Conservation (phyloP, 1,284 basidiomycete species). For the Ustilago nuda region DNA sequence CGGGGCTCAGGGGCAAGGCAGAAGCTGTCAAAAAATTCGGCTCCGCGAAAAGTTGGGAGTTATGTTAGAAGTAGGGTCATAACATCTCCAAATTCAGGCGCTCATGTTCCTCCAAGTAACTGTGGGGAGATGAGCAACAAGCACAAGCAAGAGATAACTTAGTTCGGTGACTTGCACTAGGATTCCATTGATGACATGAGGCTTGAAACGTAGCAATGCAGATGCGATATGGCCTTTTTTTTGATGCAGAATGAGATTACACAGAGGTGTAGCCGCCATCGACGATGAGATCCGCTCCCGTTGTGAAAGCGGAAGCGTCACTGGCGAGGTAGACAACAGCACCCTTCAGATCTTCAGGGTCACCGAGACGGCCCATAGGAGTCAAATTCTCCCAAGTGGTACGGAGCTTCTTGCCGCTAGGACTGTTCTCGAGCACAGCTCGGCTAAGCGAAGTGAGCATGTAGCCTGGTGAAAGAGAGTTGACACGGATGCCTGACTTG, state of each 20-base stretch:
- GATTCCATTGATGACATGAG: conserved; percentile 3
- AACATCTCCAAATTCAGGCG: conserved; percentile 1
- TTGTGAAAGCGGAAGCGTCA: conserved; percentile 87
- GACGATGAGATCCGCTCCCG: conserved; percentile 83
- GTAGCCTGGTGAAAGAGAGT: conserved; percentile 71
- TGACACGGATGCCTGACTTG: conserved; percentile 83
- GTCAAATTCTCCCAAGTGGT: conserved; percentile 88
- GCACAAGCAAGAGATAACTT: too few species aligned
- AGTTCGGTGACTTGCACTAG: neutral
- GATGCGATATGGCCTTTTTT: neutral
- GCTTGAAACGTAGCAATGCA: neutral
- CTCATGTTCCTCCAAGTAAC: too few species aligned
- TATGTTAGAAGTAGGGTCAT: neutral
- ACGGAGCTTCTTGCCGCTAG: conserved; percentile 71
- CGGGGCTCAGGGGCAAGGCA: conserved; percentile 1
- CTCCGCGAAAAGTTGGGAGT: conserved; percentile 15
- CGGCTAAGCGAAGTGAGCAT: conserved; percentile 81
- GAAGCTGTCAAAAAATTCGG: conserved; percentile 18
- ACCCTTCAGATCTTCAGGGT: conserved; percentile 72
- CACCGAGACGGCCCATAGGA: conserved; percentile 77
- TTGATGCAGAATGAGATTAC: conserved; percentile 8
- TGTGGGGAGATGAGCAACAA: too few species aligned
- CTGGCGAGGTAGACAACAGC: conserved; percentile 86
- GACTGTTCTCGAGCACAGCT: conserved; percentile 45
- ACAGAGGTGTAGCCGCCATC: conserved; percentile 80